Evolutionary conservation across 257 asterid genomes (phyloP), one percentile per base, ranked within the genome.

Genomic region (Lycium barbarum): DNA sequence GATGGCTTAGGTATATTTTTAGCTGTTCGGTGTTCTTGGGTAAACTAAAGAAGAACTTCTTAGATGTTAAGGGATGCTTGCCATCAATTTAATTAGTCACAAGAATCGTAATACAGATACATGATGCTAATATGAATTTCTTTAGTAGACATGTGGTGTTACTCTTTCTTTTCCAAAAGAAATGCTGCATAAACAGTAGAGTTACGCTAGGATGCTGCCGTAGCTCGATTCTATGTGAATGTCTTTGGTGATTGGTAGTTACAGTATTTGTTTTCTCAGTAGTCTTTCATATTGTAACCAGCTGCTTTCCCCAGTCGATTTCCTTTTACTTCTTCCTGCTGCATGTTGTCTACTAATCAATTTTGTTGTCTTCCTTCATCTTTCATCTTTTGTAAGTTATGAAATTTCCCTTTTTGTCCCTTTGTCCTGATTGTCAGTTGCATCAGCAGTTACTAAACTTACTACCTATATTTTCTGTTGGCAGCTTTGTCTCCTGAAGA

Each of bases 401-500:
- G 14, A 53, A 78, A 22, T 22, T 78, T 70, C 51, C 62, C 35
- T 14, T 13, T 18, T 81, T 9, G 49, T 66, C 74, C 51, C 38
- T 35, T 54, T 51, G 57, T 58, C 53, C 57, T 14, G 47, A 83
- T 67, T 26, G 65, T 79, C 70, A 43, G 43, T 54, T 54, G 2
- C 43, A 45, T 72, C 47, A 55, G 13, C 9, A 20, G 55, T 17
- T 79, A 51, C 38, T 57, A n/a, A 13, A 18, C n/a, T 49, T 43
- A 71, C 79, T 55, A 33, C 22, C 81, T 66, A 33, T 53, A 40
- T 83, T 76, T 58, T 85, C 85, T 82, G 49, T 49, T 89, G 49
- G 67, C 93, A 95, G 99, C 90, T 45, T 89, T 95, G 82, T 92
- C 94, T 84, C 92, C 92, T 14, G 99, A 97, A 89, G 99, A 97